These are phyloP conservation scores for Spatholobus suberectus DNA, from an alignment of 306 rosid genomes.

Conservation along the genomic window DNA sequence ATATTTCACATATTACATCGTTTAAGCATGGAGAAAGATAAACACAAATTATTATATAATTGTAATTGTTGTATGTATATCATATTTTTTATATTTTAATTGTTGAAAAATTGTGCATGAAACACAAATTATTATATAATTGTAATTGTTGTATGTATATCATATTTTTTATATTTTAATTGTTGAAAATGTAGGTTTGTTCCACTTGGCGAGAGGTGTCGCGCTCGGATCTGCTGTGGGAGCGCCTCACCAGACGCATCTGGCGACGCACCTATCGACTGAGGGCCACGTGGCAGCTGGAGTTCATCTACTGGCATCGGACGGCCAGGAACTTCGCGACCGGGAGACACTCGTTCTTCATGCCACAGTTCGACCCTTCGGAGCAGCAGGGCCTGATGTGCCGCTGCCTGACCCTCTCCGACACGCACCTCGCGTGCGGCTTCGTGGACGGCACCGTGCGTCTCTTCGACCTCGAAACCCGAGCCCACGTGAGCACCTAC, in stretches of 20 bases:
- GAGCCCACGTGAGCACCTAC: constrained; percentile 57
- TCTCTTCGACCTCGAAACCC: constrained; percentile 59
- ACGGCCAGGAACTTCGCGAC: constrained; percentile 63
- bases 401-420: constrained; percentile 81
- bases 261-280: constrained; percentile 67
- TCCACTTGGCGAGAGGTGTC: constrained; percentile 85
- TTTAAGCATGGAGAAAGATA: too few relatives aligned
- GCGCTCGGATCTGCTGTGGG: constrained; percentile 73
- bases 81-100: too few relatives aligned
- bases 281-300: constrained; percentile 68
- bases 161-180: too few relatives aligned
- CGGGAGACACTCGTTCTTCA: background rate
- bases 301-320: constrained; percentile 73
- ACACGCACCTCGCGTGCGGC: constrained; percentile 73
- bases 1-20: too few relatives aligned
- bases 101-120: too few relatives aligned
- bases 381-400: constrained; percentile 52
- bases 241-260: constrained; percentile 50
- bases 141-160: too few relatives aligned
- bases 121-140: too few relatives aligned
- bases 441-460: constrained; percentile 84
- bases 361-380: constrained; percentile 53
- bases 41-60: too few relatives aligned
- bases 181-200: constrained; percentile 63
- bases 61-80: too few relatives aligned